Evolutionary conservation across 768 basidiomycete genomes (phyloP).

Genomic region (Boletus rubroflammeus): DNA sequence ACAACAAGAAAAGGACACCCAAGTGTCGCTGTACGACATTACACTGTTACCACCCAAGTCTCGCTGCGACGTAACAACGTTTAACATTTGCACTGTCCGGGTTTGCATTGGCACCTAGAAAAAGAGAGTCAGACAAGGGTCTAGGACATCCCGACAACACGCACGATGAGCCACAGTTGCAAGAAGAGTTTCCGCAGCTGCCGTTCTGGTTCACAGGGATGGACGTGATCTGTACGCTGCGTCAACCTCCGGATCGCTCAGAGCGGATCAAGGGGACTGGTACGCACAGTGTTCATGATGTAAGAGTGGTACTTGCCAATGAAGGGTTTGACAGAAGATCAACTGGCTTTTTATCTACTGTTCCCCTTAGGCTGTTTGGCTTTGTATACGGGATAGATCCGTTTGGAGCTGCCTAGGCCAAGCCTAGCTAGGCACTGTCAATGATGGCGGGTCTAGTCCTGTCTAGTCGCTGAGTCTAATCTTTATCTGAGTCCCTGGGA

Average conservation of each 20-base stretch:
- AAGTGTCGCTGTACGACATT: no score
- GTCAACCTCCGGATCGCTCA: background rate
- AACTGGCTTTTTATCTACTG: background rate
- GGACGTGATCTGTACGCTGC: background rate
- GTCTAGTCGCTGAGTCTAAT: background rate
- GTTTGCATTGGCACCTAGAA: background rate
- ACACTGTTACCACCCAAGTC: no score
- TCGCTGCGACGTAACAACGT: no score
- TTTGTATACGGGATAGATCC: background rate
- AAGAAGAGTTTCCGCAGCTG: background rate
- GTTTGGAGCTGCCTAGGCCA: no score
- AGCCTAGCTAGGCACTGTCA: no score
- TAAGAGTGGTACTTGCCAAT: background rate
- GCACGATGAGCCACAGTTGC: background rate
- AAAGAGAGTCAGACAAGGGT: background rate
- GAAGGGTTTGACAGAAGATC: background rate
- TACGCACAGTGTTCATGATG: constrained; percentile 10
- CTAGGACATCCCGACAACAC: background rate
- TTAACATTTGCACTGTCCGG: background rate
- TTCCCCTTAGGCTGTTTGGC: background rate
- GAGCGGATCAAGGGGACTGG: background rate
- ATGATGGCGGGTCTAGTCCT: no score
- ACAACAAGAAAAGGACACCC: background rate
- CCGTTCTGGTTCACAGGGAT: constrained; percentile 8
- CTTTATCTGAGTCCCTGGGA: no score